Percentiles rank a stretch among this genome's conserved stretches.
These are phyloP conservation scores for Styphnolobium japonicum DNA, from an alignment of 306 rosid species.

Conservation along the genomic window DNA sequence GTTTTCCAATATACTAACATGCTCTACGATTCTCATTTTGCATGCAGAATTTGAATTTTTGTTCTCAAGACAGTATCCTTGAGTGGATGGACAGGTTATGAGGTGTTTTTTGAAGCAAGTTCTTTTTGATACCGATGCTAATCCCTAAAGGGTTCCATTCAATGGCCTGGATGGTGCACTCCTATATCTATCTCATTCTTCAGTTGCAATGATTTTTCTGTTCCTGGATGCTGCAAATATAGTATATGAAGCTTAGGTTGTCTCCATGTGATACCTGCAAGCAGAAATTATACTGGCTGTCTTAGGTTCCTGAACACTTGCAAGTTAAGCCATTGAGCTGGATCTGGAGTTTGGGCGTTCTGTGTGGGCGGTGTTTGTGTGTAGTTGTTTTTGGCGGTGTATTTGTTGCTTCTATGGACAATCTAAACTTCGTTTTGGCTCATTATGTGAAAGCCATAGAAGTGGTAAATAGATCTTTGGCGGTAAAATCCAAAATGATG, in stretches of 20 bases:
- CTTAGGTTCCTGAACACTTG: background rate
- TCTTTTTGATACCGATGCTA: background rate
- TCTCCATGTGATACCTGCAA: background rate
- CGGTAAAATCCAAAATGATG: background rate
- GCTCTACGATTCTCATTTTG: constrained; percentile 10
- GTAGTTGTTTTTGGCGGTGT: background rate
- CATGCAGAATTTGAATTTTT: constrained; percentile 61
- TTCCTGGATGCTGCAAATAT: constrained; percentile 11
- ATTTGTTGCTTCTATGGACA: background rate
- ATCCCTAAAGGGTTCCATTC: constrained; percentile 30
- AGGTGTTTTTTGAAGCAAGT: background rate
- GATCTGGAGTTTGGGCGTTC: background rate
- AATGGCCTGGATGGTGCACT: background rate
- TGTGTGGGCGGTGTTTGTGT: background rate
- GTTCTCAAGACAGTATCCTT: constrained; percentile 68
- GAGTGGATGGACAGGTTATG: constrained; percentile 58
- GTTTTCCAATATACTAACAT: background rate
- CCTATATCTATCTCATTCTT: background rate
- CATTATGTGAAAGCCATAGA: background rate
- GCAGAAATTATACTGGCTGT: background rate
- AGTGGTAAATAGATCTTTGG: background rate
- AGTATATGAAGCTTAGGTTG: background rate
- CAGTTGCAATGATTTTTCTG: background rate
- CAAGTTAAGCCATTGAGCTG: background rate
- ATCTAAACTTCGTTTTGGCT: background rate